Evolutionary conservation across 768 basidiomycete species (phyloP).

Genomic region (Tylopilus felleus): DNA sequence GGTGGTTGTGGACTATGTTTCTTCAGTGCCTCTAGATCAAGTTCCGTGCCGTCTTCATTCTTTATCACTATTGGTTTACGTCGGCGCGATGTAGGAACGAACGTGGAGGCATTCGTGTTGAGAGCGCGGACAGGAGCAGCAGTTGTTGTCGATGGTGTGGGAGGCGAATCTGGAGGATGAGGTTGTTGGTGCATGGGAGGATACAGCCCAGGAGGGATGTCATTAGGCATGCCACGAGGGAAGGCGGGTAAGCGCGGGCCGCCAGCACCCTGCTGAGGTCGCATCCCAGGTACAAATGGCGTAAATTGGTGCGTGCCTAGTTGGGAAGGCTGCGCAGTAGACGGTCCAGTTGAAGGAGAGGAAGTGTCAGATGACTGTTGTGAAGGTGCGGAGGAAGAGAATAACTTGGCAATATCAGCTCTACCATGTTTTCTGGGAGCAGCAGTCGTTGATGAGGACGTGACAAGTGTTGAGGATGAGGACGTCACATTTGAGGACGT

Average conservation of each 20-base stretch:
- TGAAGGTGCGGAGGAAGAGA: too few species aligned
- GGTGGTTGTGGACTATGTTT: slow-evolving; percentile 44
- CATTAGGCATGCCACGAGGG: slow-evolving; percentile 60
- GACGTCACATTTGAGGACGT: slow-evolving; percentile 18
- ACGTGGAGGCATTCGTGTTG: slow-evolving; percentile 61
- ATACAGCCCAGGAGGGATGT: too few species aligned
- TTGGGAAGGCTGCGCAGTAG: slow-evolving; percentile 36
- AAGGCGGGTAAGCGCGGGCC: slow-evolving; percentile 68
- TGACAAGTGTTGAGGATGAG: slow-evolving; percentile 29
- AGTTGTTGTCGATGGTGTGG: slow-evolving; percentile 61
- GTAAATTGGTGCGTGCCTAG: slow-evolving; percentile 44
- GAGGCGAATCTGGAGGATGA: too few species aligned
- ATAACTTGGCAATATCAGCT: too few species aligned
- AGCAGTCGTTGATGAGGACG: too few species aligned
- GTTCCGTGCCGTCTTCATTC: slow-evolving; percentile 60
- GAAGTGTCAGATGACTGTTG: too few species aligned
- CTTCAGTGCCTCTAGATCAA: slow-evolving; percentile 55
- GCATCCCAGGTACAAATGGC: slow-evolving; percentile 50
- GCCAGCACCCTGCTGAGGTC: slow-evolving; percentile 44
- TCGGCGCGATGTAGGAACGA: slow-evolving; percentile 52
- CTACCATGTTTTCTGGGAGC: too few species aligned
- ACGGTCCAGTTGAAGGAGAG: too few species aligned
- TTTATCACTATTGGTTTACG: slow-evolving; percentile 55
- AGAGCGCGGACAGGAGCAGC: slow-evolving; percentile 41
- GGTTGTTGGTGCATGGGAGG: slow-evolving; percentile 38